A percentile compares a stretch with the other conserved stretches of the same genome.
These are phyloP conservation scores for Nicotiana benthamiana DNA, from an alignment of 257 asterid species.

Conservation along the genomic window DNA sequence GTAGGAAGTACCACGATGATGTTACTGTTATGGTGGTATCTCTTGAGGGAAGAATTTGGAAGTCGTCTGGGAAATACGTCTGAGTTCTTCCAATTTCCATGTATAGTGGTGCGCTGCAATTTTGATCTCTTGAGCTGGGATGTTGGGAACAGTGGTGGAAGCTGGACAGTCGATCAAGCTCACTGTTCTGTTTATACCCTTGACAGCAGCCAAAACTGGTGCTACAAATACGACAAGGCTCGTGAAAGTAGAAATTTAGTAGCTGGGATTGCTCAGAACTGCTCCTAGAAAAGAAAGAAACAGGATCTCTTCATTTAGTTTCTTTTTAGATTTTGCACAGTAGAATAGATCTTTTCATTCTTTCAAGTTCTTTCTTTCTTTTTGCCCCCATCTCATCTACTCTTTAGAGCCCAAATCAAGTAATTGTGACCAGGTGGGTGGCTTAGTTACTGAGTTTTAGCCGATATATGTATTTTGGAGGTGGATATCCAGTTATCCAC, in stretches of 20 bases:
- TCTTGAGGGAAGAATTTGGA: conserved; percentile 24
- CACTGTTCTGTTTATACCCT: neutral
- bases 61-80: conserved; percentile 14
- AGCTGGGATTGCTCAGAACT: neutral
- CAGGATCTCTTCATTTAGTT: neutral
- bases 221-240: neutral
- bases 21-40: conserved; percentile 23
- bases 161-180: too few species aligned
- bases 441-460: neutral
- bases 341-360: neutral
- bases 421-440: conserved; percentile 3
- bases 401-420: neutral
- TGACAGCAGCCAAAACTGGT: neutral
- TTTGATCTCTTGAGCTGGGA: neutral
- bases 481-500: conserved; percentile 8
- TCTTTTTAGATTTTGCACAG: conserved; percentile 10
- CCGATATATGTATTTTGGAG: conserved; percentile 2
- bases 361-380: neutral
- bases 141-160: too few species aligned
- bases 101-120: neutral
- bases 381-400: neutral
- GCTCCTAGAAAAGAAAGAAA: neutral
- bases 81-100: neutral
- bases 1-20: conserved; percentile 22
- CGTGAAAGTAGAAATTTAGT: conserved; percentile 9